Conservation (phyloP, 2,329 filamentous ascomycete genomes). For the Cytospora piceae region DNA sequence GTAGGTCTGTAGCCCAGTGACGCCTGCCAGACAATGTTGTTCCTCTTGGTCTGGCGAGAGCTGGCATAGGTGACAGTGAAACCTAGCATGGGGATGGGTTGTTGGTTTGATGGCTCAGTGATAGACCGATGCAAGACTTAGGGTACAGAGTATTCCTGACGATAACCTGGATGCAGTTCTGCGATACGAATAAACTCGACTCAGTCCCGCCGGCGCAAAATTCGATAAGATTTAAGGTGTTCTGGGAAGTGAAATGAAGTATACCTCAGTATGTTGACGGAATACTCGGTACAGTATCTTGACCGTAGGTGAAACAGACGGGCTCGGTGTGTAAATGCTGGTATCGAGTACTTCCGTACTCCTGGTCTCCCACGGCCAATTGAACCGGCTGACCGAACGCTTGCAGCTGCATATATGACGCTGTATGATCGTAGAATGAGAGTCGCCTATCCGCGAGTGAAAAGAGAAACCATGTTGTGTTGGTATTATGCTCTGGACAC, state of each 20-base stretch:
- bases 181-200: constrained; percentile 1
- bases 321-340: not conserved
- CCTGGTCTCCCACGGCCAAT: not conserved
- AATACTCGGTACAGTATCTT: not conserved
- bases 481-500: not conserved
- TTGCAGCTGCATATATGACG: not conserved
- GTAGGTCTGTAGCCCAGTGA: constrained; percentile 9
- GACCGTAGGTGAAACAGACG: constrained; percentile 6
- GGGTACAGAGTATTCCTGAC: not conserved
- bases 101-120: not conserved
- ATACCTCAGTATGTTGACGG: not conserved
- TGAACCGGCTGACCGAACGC: not conserved
- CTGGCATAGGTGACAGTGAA: constrained; percentile 13
- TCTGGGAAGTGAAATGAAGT: not conserved
- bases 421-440: not conserved
- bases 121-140: constrained; percentile 1
- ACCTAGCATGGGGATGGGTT: constrained; percentile 1
- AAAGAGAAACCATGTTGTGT: not conserved
- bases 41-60: constrained; percentile 9
- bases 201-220: not conserved
- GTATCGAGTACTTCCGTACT: not conserved
- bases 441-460: not conserved
- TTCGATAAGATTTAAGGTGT: not conserved
- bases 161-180: constrained; percentile 1
- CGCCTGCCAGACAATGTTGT: constrained; percentile 8